Evolutionary conservation across 257 asterid species (phyloP), one percentile per base, ranked within the genome.

Genomic region (Buddleja alternifolia): DNA sequence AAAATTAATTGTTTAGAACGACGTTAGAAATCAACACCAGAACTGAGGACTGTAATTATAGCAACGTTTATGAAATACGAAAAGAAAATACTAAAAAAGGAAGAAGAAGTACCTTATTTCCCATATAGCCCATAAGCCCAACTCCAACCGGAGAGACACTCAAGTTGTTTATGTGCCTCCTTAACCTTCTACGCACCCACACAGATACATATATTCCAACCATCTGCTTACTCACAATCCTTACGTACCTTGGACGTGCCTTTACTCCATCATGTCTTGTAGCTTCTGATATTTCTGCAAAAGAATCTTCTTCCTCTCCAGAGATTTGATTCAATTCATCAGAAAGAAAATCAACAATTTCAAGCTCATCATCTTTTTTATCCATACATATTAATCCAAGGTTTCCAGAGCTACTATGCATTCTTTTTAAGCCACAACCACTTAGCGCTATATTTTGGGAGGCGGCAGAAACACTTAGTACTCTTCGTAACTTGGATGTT

Each of bases 121-220:
- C 98, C 92, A 93, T 83, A 82, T 93, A 93, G 25, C 98, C 97
- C 98, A 93, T 93, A 21, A 93, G 90, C 71, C 98, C 98, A 55
- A 86, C 85, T 66, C 98, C 98, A 16, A 93, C 98, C 10, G 95
- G 92, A 54, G 97, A 90, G 11, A 93, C 98, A 86, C 81, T 82
- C 78, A 93, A 72, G 82, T 93, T 80, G 84, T 93, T 90, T 67
- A 93, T 69, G 64, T 90, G 98, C 29, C 94, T 83, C 82, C 98
- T 83, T 77, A 93, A 72, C 74, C 84, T 81, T 78, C 86, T 77
- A 2, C 84, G 84, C 8, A 90, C 95, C 98, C 98, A 93, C 23
- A 93, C 82, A 0, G 98, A 93, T 24, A 93, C 85, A 42, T 93
- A 90, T 75, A 93, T 90, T n/a, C 98, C 98, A 25, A 93, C 97